phyloP scores from a whole-genome alignment of 2,329 filamentous ascomycete genomes.

The Hypoxylon sp. region DNA sequence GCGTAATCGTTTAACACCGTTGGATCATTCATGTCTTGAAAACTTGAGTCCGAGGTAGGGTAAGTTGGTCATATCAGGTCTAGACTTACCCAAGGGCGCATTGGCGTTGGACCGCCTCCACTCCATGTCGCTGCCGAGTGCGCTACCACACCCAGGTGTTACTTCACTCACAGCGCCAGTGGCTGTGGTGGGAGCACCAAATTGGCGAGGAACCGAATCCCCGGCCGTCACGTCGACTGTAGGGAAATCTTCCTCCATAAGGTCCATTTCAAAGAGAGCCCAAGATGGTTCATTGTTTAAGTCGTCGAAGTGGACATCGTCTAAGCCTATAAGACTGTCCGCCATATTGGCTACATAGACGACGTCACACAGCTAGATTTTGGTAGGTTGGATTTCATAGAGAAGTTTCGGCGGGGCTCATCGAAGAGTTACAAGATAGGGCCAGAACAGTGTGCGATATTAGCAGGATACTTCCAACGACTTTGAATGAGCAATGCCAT shows the following conservation, averaged over 20 bases:
- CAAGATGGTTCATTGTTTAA: constrained; percentile 25
- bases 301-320: constrained; percentile 22
- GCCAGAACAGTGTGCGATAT: constrained; percentile 1
- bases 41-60: constrained; percentile 20
- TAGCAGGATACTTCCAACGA: constrained; percentile 8
- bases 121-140: constrained; percentile 12
- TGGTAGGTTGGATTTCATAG: constrained; percentile 13
- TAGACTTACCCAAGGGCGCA: constrained; percentile 39
- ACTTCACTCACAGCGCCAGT: constrained; percentile 7
- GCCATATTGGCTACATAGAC: constrained; percentile 30
- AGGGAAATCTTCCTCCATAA: constrained; percentile 26
- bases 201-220: constrained; percentile 11
- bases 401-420: constrained; percentile 6
- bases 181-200: constrained; percentile 10
- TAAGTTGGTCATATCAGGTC: constrained; percentile 6
- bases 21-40: constrained; percentile 41
- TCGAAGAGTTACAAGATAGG: constrained; percentile 19
- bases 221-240: constrained; percentile 13
- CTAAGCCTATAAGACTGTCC: constrained; percentile 24
- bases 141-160: constrained; percentile 5
- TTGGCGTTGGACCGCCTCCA: constrained; percentile 6
- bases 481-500: constrained; percentile 13
- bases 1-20: constrained; percentile 32
- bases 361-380: not conserved
- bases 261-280: constrained; percentile 38